Conservation (phyloP, 2,329 filamentous ascomycete species). For the Phaeophleospora eucalypticola region DNA sequence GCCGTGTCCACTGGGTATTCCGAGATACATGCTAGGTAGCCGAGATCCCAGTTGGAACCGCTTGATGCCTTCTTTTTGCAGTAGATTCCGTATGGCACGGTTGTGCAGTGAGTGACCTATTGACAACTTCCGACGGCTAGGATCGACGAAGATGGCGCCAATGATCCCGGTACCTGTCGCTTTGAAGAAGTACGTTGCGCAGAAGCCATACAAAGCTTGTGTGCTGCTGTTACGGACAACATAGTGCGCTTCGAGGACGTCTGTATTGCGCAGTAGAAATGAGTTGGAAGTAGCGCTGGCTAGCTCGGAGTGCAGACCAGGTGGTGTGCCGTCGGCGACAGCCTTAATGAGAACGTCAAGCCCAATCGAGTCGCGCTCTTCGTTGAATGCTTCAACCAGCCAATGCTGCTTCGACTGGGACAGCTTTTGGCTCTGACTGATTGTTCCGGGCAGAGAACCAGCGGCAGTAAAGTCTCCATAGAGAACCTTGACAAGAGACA, state of each 20-base stretch:
- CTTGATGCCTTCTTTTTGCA: slow-evolving; percentile 68
- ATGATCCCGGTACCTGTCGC: slow-evolving; percentile 69
- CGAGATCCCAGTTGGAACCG: slow-evolving; percentile 77
- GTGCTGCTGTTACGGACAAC: slow-evolving; percentile 94
- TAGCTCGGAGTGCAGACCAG: slow-evolving; percentile 65
- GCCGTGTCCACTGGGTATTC: slow-evolving; percentile 67
- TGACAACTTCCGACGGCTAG: slow-evolving; percentile 76
- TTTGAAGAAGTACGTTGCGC: slow-evolving; percentile 77
- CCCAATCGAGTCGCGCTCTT: slow-evolving; percentile 67
- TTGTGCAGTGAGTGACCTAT: slow-evolving; percentile 88
- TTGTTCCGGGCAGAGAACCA: slow-evolving; percentile 62
- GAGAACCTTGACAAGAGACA: slow-evolving; percentile 74
- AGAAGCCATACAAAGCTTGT: slow-evolving; percentile 85
- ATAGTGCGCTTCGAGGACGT: slow-evolving; percentile 78
- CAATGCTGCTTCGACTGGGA: slow-evolving; percentile 89
- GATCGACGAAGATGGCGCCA: slow-evolving; percentile 85
- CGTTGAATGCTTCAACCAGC: slow-evolving; percentile 86
- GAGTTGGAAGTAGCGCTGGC: slow-evolving; percentile 65
- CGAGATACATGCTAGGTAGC: slow-evolving; percentile 80
- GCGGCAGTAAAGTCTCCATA: slow-evolving; percentile 67
- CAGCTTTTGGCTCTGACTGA: slow-evolving; percentile 81
- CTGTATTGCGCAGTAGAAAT: slow-evolving; percentile 68
- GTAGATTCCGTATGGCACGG: slow-evolving; percentile 70
- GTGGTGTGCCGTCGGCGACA: slow-evolving; percentile 62
- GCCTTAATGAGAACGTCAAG: slow-evolving; percentile 71